Evolutionary conservation across 1,284 basidiomycete species (phyloP).

Genomic region (Erythrobasidium hasegawianum): DNA sequence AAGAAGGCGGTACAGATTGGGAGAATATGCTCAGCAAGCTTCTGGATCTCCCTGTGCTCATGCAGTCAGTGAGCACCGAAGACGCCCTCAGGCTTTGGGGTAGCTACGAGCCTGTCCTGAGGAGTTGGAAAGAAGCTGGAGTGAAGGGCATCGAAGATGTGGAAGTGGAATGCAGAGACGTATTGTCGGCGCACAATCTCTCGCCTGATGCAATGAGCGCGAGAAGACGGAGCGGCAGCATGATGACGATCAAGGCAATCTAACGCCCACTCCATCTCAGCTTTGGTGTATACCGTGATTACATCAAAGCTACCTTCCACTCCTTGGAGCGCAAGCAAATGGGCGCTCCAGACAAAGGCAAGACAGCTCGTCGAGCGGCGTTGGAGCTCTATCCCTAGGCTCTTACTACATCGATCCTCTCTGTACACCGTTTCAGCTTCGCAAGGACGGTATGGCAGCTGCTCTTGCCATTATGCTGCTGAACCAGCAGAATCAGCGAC

Average conservation of each 20-base stretch:
- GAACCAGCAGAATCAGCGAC: too few relatives aligned
- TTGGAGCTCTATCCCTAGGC: too few relatives aligned
- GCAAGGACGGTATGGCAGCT: too few relatives aligned
- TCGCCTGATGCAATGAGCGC: not conserved
- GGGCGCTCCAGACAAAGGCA: too few relatives aligned
- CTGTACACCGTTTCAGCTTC: too few relatives aligned
- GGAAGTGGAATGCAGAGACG: constrained; percentile 41
- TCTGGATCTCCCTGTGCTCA: constrained; percentile 24
- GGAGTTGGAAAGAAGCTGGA: constrained; percentile 40
- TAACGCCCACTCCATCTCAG: not conserved
- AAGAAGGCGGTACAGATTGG: constrained; percentile 11
- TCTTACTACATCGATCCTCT: too few relatives aligned
- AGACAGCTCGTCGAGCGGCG: too few relatives aligned
- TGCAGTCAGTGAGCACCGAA: constrained; percentile 27
- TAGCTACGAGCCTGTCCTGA: constrained; percentile 42
- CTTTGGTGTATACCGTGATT: too few relatives aligned
- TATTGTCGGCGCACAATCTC: constrained; percentile 24
- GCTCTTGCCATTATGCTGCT: too few relatives aligned
- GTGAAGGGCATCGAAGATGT: constrained; percentile 42
- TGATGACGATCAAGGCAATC: not conserved
- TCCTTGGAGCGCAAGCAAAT: too few relatives aligned
- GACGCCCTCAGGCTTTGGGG: constrained; percentile 40
- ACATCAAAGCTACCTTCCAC: too few relatives aligned
- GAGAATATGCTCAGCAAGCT: constrained; percentile 17
- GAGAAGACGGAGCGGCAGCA: not conserved